phyloP scores from a whole-genome alignment of 2,329 filamentous ascomycete species.

The Apiospora rasikravindrae region DNA sequence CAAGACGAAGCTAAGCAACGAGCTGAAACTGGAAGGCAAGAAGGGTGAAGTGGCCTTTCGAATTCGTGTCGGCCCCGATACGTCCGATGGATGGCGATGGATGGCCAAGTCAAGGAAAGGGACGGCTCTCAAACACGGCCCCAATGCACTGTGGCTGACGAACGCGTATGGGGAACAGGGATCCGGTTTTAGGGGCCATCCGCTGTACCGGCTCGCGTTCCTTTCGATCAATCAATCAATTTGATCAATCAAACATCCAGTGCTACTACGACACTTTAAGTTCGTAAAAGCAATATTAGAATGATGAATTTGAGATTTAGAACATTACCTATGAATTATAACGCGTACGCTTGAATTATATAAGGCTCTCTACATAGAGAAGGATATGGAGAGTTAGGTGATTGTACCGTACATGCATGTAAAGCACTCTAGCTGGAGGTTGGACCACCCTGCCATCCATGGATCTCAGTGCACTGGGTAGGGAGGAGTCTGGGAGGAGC shows the following conservation, averaged over 20 bases:
- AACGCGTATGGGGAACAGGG: background rate
- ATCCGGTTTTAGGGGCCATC: background rate
- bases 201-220: background rate
- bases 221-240: no score
- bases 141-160: constrained; percentile 8
- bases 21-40: background rate
- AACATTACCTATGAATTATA: no score
- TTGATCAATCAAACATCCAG: no score
- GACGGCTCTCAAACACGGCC: background rate
- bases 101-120: background rate
- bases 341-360: no score
- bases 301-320: no score
- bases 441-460: no score
- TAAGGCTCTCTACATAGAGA: no score
- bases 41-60: constrained; percentile 24
- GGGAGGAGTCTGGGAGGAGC: background rate
- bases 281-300: no score
- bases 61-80: constrained; percentile 16
- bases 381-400: no score
- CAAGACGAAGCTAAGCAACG: background rate
- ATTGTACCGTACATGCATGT: no score
- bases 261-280: no score
- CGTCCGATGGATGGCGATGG: constrained; percentile 5
- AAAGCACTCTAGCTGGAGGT: no score
- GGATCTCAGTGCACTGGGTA: background rate